A percentile compares a stretch with the other conserved stretches of the same genome.
phyloP scores from a whole-genome alignment of 1,284 basidiomycete genomes.

The Ustilago shanxiensis region DNA sequence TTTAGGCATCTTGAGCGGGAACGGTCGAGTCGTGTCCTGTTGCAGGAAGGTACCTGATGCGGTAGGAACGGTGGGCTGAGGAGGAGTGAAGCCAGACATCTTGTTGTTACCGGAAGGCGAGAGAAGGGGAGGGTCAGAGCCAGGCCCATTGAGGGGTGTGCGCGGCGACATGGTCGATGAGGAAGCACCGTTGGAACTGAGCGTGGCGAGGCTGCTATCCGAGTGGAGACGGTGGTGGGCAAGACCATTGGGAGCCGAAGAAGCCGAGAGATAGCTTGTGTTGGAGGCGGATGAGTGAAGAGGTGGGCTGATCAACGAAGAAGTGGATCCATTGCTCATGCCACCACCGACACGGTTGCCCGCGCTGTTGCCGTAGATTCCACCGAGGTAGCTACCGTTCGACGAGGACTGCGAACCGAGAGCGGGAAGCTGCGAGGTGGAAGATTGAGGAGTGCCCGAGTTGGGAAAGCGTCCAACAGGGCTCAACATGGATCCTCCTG shows the following conservation, averaged over 20 bases:
- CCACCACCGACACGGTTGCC: slow-evolving; percentile 13
- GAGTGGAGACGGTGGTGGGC: slow-evolving; percentile 52
- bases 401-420: slow-evolving; percentile 24
- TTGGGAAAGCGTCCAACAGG: slow-evolving; percentile 39
- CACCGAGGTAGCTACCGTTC: slow-evolving; percentile 37
- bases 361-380: slow-evolving; percentile 29
- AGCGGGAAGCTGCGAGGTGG: slow-evolving; percentile 44
- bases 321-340: slow-evolving; percentile 21
- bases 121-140: slow-evolving; percentile 34
- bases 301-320: slow-evolving; percentile 47
- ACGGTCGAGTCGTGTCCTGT: slow-evolving; percentile 39
- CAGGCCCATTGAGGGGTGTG: slow-evolving; percentile 49
- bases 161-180: slow-evolving; percentile 48
- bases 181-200: slow-evolving; percentile 33
- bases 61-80: slow-evolving; percentile 43
- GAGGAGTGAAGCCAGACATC: slow-evolving; percentile 35
- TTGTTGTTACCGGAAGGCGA: slow-evolving; percentile 39
- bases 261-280: slow-evolving; percentile 38
- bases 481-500: slow-evolving; percentile 39
- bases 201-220: slow-evolving; percentile 44
- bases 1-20: slow-evolving; percentile 57
- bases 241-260: slow-evolving; percentile 38
- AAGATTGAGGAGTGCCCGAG: slow-evolving; percentile 31
- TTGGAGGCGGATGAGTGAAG: slow-evolving; percentile 34
- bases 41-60: slow-evolving; percentile 31